Base-by-base conservation (phyloP, 106 monocot genomes). In the Allium cepa region DNA sequence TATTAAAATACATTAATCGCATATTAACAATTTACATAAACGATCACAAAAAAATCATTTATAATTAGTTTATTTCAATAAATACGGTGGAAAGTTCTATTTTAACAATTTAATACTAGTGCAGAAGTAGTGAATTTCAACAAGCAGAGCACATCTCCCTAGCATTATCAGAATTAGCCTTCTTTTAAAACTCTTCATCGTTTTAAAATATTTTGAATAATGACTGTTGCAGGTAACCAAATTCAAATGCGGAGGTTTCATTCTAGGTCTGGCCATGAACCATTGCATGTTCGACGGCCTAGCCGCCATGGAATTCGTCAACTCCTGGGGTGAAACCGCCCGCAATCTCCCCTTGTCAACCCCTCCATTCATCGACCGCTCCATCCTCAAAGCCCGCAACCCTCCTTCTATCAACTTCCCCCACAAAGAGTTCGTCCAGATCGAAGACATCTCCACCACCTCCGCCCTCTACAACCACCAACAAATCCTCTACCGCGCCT, bases 281-380 rank as follows among this genome's bases (percentile, higher is more conserved):
- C 93, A 93, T 79, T 93, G 89, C 81, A 93, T 93, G 86, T 86
- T 93, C 46, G 89, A 93, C 55, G 89, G 89, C 10, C 50, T 93
- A 12, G 85, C 75, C 4, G 93, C 93, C 17, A 86, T 89, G 93
- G 89, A 93, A 67, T 89, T 93, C 60, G 86, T 93, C 50, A 83
- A 81, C 83, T 84, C 93, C 12, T 93, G 93, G 93, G 93, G 77
- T 7, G 83, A 86, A 50, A 83, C 81, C 3, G 83, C 93, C 4
- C 69, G 93, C 0, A 75, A 77, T 66, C 64, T 79, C 11, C 81
- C 83, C 13, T 68, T 93, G 7, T 57, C 77, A 27, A 68, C 79
- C 13, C 86, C 88, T 0, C 89, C 93, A 0, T 74, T 75, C 86
- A 17, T 89, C 52, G 86, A 93, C 79, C 78, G 93, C 17, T 56